Base-by-base conservation (phyloP, 2,329 filamentous ascomycete species). In the Escovopsis sp. region DNA sequence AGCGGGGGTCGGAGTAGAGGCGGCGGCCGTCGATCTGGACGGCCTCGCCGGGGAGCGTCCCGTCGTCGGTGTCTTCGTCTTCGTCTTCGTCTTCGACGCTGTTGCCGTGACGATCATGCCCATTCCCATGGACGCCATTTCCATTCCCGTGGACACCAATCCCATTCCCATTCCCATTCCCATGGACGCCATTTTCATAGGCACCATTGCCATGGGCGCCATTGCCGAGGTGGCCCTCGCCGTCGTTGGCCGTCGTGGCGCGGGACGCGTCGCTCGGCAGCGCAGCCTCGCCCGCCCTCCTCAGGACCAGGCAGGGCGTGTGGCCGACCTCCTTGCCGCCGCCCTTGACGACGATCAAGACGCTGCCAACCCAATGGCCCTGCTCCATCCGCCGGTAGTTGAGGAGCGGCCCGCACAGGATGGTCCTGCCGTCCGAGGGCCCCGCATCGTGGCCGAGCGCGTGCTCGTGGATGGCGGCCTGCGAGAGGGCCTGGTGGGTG, bases 341-440 rank as follows among this genome's bases (percentile, higher is more conserved):
- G 4, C 85, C 80, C 35, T 70, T 76, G 13, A 79, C 81, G 35
- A 94, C 85, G 34, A 94, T 62, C 47, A 94, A 62, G 7, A 93
- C 81, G 53, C 85, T 93, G 39, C 88, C 87, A 47, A 82, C 66
- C 87, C 88, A 96, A 28, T 58, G 60, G 19, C 67, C 68, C 47
- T 78, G 72, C 44, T 79, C 73, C 72, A 80, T 86, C 48, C 72
- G 71, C 43, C 78, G 68, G 55, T 86, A 88, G 58, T 88, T 88
- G 42, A 88, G 59, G 43, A 88, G 60, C 15, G 82, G 82, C 1
- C 82, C 82, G 45, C 72, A 78, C 12, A 79, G 63, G 19, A 86
- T 67, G 41, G 81, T 72, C 48, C 61, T 67, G 31, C 66, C 67
- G 33, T 70, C 66, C 5, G 51, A 44, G 6, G 21, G 21, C 21